phyloP scores from a whole-genome alignment of 75 land plant species.

The Selaginella tamariscina region DNA sequence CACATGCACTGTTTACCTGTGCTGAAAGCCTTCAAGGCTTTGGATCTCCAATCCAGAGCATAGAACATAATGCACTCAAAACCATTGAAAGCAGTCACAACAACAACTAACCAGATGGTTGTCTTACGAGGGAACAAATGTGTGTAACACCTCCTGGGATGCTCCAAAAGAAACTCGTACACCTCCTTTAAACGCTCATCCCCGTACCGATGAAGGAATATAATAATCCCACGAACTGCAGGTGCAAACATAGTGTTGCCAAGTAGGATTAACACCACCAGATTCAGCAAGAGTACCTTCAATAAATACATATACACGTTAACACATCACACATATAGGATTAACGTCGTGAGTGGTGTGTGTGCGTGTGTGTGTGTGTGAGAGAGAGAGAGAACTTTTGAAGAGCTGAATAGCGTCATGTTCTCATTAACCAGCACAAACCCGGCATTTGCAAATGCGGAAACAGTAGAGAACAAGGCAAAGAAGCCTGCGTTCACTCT shows the following conservation, averaged over 20 bases:
- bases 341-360: too few relatives aligned
- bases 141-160: slow-evolving; percentile 12
- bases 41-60: slow-evolving; percentile 20
- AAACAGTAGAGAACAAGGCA: slow-evolving; percentile 39
- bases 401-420: slow-evolving; percentile 41
- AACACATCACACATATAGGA: too few relatives aligned
- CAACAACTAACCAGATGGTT: slow-evolving; percentile 18
- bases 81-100: slow-evolving; percentile 31
- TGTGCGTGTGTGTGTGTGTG: too few relatives aligned
- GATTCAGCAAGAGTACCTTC: slow-evolving; percentile 28
- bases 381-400: too few relatives aligned
- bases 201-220: background rate
- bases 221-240: background rate
- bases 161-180: background rate
- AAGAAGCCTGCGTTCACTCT: slow-evolving; percentile 22
- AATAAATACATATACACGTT: too few relatives aligned
- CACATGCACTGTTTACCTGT: slow-evolving; percentile 38
- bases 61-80: slow-evolving; percentile 23
- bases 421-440: slow-evolving; percentile 53
- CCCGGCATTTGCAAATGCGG: slow-evolving; percentile 60
- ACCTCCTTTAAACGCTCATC: background rate
- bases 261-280: slow-evolving; percentile 13
- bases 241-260: slow-evolving; percentile 16
- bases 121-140: slow-evolving; percentile 12
- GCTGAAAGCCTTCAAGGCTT: slow-evolving; percentile 25